Evolutionary conservation across 306 rosid species (phyloP).

Genomic region (Sphenostylis stenocarpa): DNA sequence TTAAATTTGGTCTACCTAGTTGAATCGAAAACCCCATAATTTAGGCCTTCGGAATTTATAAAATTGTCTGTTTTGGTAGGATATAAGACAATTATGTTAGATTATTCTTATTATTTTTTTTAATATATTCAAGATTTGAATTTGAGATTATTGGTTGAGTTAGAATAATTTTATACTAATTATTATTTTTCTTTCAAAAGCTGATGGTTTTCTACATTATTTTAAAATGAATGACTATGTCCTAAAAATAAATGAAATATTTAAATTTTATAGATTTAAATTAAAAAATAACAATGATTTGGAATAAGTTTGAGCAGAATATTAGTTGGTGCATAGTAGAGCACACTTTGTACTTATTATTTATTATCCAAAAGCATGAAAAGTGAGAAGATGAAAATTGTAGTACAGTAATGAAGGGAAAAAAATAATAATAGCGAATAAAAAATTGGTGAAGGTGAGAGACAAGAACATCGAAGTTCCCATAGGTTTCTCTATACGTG

Average conservation of each 20-base stretch:
- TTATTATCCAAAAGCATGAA: neutral
- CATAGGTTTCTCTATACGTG: neutral
- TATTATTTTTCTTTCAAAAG: neutral
- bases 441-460: neutral
- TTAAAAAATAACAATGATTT: no score
- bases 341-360: no score
- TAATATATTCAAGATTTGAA: neutral
- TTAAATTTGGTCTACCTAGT: neutral
- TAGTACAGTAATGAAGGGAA: neutral
- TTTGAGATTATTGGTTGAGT: neutral
- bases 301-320: no score
- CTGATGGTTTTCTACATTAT: no score
- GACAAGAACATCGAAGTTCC: conserved; percentile 22
- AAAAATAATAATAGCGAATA: neutral
- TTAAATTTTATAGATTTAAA: no score
- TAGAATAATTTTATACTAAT: neutral
- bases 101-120: neutral
- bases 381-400: neutral
- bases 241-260: no score
- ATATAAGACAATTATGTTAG: neutral
- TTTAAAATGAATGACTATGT: no score
- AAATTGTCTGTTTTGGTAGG: neutral
- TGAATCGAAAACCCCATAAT: neutral
- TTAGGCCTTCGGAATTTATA: neutral
- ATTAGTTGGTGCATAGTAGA: no score